Evolutionary conservation across 108 stramenopile species (phyloP).

Genomic region (Cyclotella distinguenda): DNA sequence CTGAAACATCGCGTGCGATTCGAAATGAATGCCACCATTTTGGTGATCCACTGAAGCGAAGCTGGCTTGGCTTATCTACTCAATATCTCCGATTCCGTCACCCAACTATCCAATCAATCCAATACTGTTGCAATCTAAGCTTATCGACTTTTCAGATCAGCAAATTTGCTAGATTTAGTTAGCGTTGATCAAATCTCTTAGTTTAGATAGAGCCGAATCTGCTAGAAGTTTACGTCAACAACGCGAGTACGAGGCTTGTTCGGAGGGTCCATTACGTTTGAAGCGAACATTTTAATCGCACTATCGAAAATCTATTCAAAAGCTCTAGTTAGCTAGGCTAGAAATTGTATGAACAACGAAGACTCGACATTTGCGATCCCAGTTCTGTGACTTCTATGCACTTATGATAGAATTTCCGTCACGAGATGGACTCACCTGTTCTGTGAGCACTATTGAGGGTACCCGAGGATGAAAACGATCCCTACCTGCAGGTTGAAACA

Average conservation of each 20-base stretch:
- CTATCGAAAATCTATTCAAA: conserved; percentile 9
- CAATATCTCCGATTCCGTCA: not conserved
- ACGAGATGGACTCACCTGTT: too few species aligned
- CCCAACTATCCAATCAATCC: not conserved
- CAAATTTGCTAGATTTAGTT: not conserved
- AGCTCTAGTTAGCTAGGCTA: conserved; percentile 17
- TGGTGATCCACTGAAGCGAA: too few species aligned
- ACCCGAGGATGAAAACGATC: too few species aligned
- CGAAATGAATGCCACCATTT: too few species aligned
- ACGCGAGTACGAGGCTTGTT: not conserved
- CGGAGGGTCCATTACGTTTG: not conserved
- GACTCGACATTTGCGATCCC: not conserved
- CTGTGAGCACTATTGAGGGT: too few species aligned
- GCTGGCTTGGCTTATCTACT: not conserved
- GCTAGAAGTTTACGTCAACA: not conserved
- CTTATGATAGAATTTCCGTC: not conserved
- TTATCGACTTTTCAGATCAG: conserved; percentile 3
- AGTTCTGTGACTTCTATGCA: not conserved
- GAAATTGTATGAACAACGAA: not conserved
- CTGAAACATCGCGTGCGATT: too few species aligned
- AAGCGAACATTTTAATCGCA: conserved; percentile 11
- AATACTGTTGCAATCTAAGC: not conserved
- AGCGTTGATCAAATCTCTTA: not conserved
- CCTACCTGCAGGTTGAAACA: too few species aligned
- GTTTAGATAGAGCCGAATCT: not conserved